Conservation (phyloP, 2,329 filamentous ascomycete species). For the Xylariales sp. region DNA sequence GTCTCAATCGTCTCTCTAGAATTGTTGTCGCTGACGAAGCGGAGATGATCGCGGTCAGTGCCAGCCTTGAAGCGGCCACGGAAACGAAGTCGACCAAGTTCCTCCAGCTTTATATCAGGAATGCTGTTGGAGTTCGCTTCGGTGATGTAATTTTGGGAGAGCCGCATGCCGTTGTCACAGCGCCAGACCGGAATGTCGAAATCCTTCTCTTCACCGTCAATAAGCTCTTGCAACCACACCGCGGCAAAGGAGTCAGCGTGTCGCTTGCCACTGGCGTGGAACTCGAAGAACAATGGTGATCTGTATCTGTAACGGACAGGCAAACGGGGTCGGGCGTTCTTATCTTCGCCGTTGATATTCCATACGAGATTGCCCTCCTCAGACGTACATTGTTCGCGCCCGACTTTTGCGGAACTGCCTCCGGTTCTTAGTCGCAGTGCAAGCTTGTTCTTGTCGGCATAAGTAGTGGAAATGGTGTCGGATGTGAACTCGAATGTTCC, state of each 20-base stretch:
- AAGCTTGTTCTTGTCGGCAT: conserved; percentile 54
- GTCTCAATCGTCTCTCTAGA: conserved; percentile 89
- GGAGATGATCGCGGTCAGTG: conserved; percentile 79
- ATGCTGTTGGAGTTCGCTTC: conserved; percentile 66
- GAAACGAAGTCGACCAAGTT: conserved; percentile 79
- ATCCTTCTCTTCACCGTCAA: conserved; percentile 71
- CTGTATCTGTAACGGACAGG: conserved; percentile 89
- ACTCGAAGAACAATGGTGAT: conserved; percentile 84
- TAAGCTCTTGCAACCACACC: conserved; percentile 80
- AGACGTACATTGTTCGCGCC: conserved; percentile 57
- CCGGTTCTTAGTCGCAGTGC: conserved; percentile 80
- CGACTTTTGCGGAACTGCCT: conserved; percentile 70
- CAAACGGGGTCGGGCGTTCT: conserved; percentile 55
- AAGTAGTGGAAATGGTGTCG: conserved; percentile 60
- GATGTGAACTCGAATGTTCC: conserved; percentile 88
- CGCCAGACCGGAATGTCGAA: conserved; percentile 91
- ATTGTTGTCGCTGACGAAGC: conserved; percentile 81
- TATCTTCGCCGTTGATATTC: conserved; percentile 40
- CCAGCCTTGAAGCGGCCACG: conserved; percentile 80
- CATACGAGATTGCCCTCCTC: conserved; percentile 50
- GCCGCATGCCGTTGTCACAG: conserved; percentile 66
- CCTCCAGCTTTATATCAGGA: conserved; percentile 70
- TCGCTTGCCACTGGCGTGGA: conserved; percentile 66
- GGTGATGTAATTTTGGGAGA: conserved; percentile 91
- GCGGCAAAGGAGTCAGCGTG: conserved; percentile 70